Evolutionary conservation across 495 filamentous ascomycete genomes (phyloP).

Genomic region (Glonium stellatum): DNA sequence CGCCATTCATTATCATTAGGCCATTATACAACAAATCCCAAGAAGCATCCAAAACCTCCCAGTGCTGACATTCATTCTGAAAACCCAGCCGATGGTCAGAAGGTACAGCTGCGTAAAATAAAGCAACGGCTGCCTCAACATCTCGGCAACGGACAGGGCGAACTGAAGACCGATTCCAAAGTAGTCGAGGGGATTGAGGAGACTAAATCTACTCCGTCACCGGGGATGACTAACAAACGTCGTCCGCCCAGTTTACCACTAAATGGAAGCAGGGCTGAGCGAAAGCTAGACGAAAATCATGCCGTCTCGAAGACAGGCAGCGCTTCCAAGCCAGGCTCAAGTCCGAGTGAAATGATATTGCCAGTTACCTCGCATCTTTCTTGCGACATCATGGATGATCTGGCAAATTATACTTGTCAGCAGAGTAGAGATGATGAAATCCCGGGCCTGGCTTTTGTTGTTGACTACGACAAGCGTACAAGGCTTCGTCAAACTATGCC

Average conservation of each 20-base stretch:
- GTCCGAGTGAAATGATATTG: not conserved
- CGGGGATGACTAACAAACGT: not conserved
- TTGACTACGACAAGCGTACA: conserved; percentile 20
- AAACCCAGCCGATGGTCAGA: not conserved
- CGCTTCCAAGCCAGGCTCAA: not conserved
- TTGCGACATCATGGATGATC: conserved; percentile 18
- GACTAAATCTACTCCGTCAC: not conserved
- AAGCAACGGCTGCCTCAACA: not conserved
- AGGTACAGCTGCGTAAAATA: not conserved
- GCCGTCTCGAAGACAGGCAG: not conserved
- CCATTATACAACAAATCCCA: not conserved
- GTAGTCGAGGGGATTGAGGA: not conserved
- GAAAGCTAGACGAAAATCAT: too few species aligned
- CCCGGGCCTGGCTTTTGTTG: conserved; percentile 8
- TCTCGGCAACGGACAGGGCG: not conserved
- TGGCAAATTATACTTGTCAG: conserved; percentile 15
- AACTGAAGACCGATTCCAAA: not conserved
- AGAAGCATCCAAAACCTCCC: not conserved
- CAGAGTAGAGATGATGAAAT: not conserved
- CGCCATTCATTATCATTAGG: not conserved
- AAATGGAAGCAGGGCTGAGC: not conserved
- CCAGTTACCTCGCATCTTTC: conserved; percentile 32
- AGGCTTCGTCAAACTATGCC: conserved; percentile 17
- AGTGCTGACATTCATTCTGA: not conserved
- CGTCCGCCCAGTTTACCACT: not conserved